Evolutionary conservation across 1,284 basidiomycete species (phyloP), one percentile per base, ranked within the genome.

Genomic region (Termitomyces sp.): DNA sequence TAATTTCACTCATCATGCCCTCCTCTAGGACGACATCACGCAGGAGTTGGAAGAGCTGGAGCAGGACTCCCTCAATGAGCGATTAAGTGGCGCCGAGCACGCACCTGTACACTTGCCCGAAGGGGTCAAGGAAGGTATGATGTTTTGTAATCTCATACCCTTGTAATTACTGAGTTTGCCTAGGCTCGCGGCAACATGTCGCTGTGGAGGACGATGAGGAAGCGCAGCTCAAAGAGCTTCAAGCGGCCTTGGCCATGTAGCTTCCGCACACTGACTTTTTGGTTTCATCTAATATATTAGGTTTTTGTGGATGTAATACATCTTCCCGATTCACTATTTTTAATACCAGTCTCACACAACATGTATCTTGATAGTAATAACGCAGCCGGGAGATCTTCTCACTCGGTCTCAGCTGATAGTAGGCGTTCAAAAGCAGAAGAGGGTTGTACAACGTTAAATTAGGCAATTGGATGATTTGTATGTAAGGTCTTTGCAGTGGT

Each of bases 161-260:
- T 21, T 9, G 19, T 30, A 43, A 13, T 12, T 19, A 50, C 44
- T 54, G 7, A 53, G 55, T 56, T 17, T 33, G 34, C 43, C 39
- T 50, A 55, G 55, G 34, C 19, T 19, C 52, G 58, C 60, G 60
- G 56, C 57, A 53, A 60, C 61, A 63, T 53, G 57, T 10, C 62
- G 70, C 69, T 61, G 81, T 77, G 65, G 92, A 96, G 67, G 92
- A 90, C 70, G 93, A 97, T 77, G 95, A 98, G 70, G 96, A 95
- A 63, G 88, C 83, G 44, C 89, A 98, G 73, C 84, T 99, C 67
- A 85, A 83, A 69, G 86, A 93, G 70, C 77, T 99, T 63, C 96
- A 98, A 75, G 95, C 94, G 17, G 88, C 88, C 56, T 74, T 97
- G 66, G 89, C 94, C 38, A 92, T 95, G 89, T 95, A 76, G 63